A percentile compares a stretch with the other conserved stretches of the same genome.
Conservation (phyloP, 1,284 basidiomycete genomes). For the Cronartium quercuum region DNA sequence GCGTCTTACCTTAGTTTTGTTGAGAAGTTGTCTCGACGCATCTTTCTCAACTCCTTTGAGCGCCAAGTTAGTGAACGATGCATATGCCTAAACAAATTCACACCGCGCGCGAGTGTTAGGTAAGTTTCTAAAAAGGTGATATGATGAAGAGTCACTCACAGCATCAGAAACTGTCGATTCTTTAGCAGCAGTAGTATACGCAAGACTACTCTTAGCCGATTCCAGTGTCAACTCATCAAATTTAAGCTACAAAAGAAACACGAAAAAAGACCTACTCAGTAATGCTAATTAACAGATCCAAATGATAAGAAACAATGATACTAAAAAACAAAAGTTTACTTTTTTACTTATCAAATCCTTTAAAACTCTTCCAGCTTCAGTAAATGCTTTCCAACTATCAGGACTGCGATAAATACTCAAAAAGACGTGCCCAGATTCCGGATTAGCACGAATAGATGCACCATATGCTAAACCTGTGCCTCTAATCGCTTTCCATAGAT, state of each 20-base stretch:
- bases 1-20: constrained; percentile 58
- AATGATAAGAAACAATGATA: neutral
- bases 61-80: constrained; percentile 78
- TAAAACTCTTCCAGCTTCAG: constrained; percentile 60
- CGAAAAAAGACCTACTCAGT: neutral
- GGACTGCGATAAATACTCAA: constrained; percentile 60
- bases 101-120: no score
- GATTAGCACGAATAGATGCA: constrained; percentile 68
- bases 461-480: constrained; percentile 92
- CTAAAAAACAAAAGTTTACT: constrained; percentile 23
- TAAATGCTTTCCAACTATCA: constrained; percentile 73
- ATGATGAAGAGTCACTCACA: constrained; percentile 53
- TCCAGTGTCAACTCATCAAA: constrained; percentile 79
- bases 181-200: constrained; percentile 70
- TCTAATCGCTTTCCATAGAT: constrained; percentile 76
- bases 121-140: constrained; percentile 42
- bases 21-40: constrained; percentile 66
- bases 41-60: constrained; percentile 71
- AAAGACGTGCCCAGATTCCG: constrained; percentile 70
- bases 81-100: constrained; percentile 57
- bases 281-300: neutral
- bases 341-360: constrained; percentile 47
- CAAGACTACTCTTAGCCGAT: constrained; percentile 83
- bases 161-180: constrained; percentile 79
- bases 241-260: constrained; percentile 58